A percentile compares a stretch with the other conserved stretches of the same genome.
These are phyloP conservation scores for Omphalea diandra DNA, from an alignment of 441 rosid genomes.

Conservation along the genomic window DNA sequence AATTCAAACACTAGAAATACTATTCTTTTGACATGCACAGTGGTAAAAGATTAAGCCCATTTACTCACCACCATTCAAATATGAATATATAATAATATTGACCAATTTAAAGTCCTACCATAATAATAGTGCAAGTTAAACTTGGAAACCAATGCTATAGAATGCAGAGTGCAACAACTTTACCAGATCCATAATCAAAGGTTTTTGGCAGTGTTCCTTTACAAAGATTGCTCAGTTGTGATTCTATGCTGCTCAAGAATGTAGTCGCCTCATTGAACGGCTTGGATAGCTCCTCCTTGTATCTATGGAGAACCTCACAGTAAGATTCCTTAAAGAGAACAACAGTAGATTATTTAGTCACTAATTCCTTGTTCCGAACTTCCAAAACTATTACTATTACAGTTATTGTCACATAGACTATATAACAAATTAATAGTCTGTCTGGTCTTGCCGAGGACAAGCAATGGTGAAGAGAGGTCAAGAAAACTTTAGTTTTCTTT, in stretches of 20 bases:
- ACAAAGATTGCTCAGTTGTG: constrained; percentile 54
- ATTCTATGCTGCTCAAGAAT: constrained; percentile 57
- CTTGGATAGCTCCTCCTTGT: constrained; percentile 60
- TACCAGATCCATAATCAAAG: constrained; percentile 41
- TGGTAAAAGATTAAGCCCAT: not conserved
- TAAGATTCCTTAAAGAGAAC: constrained; percentile 54
- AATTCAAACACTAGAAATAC: constrained; percentile 15
- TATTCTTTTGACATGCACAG: constrained; percentile 31
- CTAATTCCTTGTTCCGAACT: no score
- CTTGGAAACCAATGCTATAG: not conserved
- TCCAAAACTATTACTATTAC: not conserved
- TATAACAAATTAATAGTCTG: no score
- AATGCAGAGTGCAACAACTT: constrained; percentile 15
- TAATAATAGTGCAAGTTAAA: not conserved
- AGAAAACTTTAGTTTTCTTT: no score
- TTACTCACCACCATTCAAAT: constrained; percentile 18
- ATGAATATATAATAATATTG: not conserved
- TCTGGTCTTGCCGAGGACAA: no score
- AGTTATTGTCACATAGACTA: no score
- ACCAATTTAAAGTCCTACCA: not conserved
- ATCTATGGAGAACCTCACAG: constrained; percentile 49
- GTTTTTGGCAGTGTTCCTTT: constrained; percentile 36
- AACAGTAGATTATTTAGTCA: no score
- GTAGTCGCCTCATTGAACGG: constrained; percentile 57
- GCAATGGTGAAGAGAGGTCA: no score